Conservation (phyloP, 352 stramenopile genomes). For the Phytophthora fragariaefolia region DNA sequence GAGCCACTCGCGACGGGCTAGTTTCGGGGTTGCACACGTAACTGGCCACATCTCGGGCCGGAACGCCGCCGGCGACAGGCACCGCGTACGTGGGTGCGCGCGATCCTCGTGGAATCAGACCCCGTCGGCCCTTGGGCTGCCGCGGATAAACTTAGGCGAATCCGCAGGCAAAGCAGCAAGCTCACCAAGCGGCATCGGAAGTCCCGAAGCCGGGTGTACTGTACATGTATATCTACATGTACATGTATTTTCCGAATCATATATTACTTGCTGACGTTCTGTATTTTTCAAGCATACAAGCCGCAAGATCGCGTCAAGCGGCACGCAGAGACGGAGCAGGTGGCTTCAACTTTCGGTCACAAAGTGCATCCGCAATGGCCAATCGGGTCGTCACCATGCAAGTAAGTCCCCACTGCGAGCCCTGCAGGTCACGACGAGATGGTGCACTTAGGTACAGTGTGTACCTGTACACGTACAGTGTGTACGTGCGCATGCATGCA, state of each 20-base stretch:
- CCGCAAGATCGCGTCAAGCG: conserved; percentile 7
- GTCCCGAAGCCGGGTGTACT: too few relatives aligned
- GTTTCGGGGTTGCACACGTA: background rate
- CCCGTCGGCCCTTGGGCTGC: background rate
- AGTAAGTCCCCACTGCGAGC: background rate
- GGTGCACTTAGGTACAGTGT: too few relatives aligned
- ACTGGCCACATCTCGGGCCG: background rate
- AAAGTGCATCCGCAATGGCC: background rate
- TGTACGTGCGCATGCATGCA: too few relatives aligned
- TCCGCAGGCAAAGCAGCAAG: too few relatives aligned
- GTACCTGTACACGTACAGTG: too few relatives aligned
- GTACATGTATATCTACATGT: too few relatives aligned
- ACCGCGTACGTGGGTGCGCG: background rate
- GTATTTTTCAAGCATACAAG: conserved; percentile 23
- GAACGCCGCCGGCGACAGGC: background rate
- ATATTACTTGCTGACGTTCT: conserved; percentile 14
- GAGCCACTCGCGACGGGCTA: background rate
- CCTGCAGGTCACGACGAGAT: too few relatives aligned
- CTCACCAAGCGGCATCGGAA: too few relatives aligned
- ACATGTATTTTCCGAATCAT: conserved; percentile 14
- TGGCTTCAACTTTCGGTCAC: conserved; percentile 21
- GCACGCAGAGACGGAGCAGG: conserved; percentile 15
- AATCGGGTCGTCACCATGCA: background rate
- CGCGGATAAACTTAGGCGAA: background rate
- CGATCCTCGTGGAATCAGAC: background rate